Percentiles rank a stretch among this genome's conserved stretches.
Conservation (phyloP, 2,329 filamentous ascomycete genomes). For the Penicillium frequentans region DNA sequence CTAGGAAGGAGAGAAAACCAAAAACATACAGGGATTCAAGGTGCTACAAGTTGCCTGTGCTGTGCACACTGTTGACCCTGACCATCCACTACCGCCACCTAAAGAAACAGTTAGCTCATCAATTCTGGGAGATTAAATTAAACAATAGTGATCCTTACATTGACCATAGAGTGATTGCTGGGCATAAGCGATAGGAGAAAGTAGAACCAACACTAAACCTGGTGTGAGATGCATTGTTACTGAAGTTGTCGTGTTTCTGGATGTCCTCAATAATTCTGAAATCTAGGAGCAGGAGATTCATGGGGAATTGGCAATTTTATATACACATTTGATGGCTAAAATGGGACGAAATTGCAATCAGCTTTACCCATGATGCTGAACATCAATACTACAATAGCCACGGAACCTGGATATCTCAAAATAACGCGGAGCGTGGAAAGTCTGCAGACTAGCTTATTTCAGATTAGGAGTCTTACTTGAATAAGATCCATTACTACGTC, state of each 20-base stretch:
- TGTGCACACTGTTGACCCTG: slow-evolving; percentile 6
- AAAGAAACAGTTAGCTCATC: background rate
- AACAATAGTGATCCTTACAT: background rate
- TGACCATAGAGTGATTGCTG: slow-evolving; percentile 8
- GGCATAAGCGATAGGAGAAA: slow-evolving; percentile 1
- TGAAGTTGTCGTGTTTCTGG: background rate
- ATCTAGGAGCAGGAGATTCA: background rate
- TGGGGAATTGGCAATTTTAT: background rate
- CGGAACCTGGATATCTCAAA: slow-evolving; percentile 10
- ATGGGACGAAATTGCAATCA: background rate
- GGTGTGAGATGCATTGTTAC: background rate
- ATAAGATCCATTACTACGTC: background rate
- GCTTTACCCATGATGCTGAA: background rate
- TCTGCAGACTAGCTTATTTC: background rate
- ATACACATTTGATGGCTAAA: background rate
- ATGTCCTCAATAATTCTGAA: background rate
- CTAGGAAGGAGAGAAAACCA: background rate
- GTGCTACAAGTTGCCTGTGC: slow-evolving; percentile 9
- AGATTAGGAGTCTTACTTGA: background rate
- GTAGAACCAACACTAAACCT: background rate
- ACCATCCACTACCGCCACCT: slow-evolving; percentile 10
- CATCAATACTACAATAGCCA: slow-evolving; percentile 3
- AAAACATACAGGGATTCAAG: slow-evolving; percentile 9
- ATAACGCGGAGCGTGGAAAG: slow-evolving; percentile 3
- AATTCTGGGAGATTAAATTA: no score